Evolutionary conservation across 2,329 filamentous ascomycete species (phyloP).

Genomic region (Trichoderma asperellum): DNA sequence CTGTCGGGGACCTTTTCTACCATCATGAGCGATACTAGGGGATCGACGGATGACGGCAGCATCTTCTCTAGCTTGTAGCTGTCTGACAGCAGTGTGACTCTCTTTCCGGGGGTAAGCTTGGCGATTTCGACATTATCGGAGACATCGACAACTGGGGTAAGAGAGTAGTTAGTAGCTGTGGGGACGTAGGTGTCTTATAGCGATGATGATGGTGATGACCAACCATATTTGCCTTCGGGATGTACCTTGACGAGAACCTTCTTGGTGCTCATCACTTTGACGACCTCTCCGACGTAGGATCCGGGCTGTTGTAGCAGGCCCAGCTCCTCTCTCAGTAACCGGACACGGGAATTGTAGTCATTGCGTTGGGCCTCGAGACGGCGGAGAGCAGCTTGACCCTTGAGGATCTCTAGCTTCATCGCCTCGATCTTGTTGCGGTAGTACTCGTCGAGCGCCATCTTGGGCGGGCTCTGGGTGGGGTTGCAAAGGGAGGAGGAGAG

Average conservation of each 20-base stretch:
- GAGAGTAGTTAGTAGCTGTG: background rate
- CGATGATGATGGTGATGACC: slow-evolving; percentile 37
- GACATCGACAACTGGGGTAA: slow-evolving; percentile 83
- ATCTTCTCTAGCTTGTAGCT: slow-evolving; percentile 99
- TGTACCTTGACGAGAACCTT: slow-evolving; percentile 99
- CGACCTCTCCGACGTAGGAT: slow-evolving; percentile 98
- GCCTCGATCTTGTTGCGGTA: slow-evolving; percentile 99
- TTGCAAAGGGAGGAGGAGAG: background rate
- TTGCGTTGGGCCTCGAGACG: slow-evolving; percentile 97
- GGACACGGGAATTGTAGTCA: slow-evolving; percentile 98
- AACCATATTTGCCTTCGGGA: slow-evolving; percentile 99
- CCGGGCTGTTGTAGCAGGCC: slow-evolving; percentile 95
- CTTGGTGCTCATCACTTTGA: slow-evolving; percentile 99
- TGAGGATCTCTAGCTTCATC: slow-evolving; percentile 99
- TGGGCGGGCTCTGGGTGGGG: slow-evolving; percentile 43
- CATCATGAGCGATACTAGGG: slow-evolving; percentile 99
- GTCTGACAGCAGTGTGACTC: slow-evolving; percentile 93
- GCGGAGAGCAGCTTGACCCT: slow-evolving; percentile 92
- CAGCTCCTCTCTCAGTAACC: slow-evolving; percentile 91
- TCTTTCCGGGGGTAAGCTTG: slow-evolving; percentile 97
- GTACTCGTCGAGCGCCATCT: slow-evolving; percentile 98
- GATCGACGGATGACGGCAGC: slow-evolving; percentile 95
- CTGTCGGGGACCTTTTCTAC: slow-evolving; percentile 99
- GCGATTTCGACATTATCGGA: slow-evolving; percentile 90
- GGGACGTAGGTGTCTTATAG: background rate